phyloP scores from a whole-genome alignment of 148 eudicot species.

The Cornus suecica region DNA sequence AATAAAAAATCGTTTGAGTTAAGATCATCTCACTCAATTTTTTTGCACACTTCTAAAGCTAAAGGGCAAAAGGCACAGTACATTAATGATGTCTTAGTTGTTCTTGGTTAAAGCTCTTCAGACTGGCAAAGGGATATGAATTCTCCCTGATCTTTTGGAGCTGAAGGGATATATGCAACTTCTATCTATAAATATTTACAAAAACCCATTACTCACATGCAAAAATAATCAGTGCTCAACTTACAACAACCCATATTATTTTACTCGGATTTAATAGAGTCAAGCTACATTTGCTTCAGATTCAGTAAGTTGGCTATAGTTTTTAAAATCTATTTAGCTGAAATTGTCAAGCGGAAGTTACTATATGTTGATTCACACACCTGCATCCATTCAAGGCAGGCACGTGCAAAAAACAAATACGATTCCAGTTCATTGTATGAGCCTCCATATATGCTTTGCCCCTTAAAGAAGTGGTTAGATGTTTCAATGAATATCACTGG shows the following conservation, averaged over 20 bases:
- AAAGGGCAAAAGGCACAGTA: not conserved
- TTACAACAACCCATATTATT: not conserved
- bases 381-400: conserved; percentile 96
- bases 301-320: not conserved
- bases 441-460: conserved; percentile 70
- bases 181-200: too few relatives aligned
- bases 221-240: not conserved
- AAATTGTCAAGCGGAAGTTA: conserved; percentile 5
- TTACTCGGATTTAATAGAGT: not conserved
- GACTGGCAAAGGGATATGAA: not conserved
- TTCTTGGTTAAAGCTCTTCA: not conserved
- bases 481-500: conserved; percentile 73
- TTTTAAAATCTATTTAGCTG: not conserved
- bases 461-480: conserved; percentile 68
- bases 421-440: conserved; percentile 83
- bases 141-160: not conserved
- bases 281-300: not conserved
- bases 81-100: not conserved
- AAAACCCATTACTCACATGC: too few relatives aligned
- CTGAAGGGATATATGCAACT: not conserved
- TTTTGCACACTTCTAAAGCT: not conserved
- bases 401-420: conserved; percentile 79
- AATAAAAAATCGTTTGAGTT: not conserved
- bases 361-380: conserved; percentile 27
- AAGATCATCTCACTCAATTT: not conserved